Percentiles rank a stretch among this genome's conserved stretches.
Conservation (phyloP, 208 protist species). For the Perkinsela sp. region DNA sequence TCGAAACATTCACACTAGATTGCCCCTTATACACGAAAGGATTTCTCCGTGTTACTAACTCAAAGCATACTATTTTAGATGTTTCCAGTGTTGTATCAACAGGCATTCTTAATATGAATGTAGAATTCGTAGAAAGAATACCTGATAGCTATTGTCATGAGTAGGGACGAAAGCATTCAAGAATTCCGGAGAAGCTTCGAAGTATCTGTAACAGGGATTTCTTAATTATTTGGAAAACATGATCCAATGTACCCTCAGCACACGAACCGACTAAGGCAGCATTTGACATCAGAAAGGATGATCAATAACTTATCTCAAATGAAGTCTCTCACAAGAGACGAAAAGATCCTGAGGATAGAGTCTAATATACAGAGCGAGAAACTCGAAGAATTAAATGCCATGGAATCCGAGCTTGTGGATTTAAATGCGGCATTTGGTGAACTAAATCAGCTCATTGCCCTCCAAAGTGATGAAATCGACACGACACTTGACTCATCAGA, state of each 20-base stretch:
- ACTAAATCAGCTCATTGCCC: background rate
- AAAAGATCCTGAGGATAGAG: background rate
- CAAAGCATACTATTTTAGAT: background rate
- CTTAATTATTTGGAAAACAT: too few species aligned
- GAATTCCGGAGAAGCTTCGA: too few species aligned
- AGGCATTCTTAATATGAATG: background rate
- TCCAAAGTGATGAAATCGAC: background rate
- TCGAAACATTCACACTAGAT: constrained; percentile 92
- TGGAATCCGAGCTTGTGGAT: background rate
- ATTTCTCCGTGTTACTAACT: constrained; percentile 2
- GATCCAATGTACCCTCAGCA: too few species aligned
- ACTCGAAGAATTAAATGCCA: background rate
- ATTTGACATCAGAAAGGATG: too few species aligned
- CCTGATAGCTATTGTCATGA: too few species aligned
- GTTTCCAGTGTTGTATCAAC: background rate
- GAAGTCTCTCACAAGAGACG: too few species aligned
- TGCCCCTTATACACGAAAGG: constrained; percentile 67
- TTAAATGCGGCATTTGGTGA: background rate
- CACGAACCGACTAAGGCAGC: too few species aligned
- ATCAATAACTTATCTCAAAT: too few species aligned
- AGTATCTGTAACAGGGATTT: too few species aligned
- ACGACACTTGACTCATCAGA: background rate
- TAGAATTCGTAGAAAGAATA: background rate
- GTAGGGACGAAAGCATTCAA: too few species aligned
- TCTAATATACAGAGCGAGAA: background rate